phyloP scores from a whole-genome alignment of 768 basidiomycete genomes.

The Phaeotremella fagi region DNA sequence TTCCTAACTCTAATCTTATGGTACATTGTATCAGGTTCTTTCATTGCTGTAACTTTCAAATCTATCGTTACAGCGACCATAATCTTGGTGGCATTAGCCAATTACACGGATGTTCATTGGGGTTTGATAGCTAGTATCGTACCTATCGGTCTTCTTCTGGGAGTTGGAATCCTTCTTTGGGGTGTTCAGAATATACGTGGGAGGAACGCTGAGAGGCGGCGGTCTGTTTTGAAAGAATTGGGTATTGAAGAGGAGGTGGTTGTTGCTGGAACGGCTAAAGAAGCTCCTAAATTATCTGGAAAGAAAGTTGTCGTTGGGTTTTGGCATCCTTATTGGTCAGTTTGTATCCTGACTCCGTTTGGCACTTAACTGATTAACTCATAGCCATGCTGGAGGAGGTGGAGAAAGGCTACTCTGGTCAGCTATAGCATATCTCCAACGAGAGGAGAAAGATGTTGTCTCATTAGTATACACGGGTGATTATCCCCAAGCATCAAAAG shows the following conservation, averaged over 20 bases:
- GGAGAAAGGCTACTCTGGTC: conserved; percentile 96
- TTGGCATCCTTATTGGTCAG: conserved; percentile 95
- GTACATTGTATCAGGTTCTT: conserved; percentile 27
- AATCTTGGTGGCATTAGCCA: background rate
- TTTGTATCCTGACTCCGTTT: conserved; percentile 4
- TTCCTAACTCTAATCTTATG: conserved; percentile 21
- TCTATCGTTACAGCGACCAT: background rate
- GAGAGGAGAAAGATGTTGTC: conserved; percentile 51
- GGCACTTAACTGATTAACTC: conserved; percentile 4
- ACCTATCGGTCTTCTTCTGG: conserved; percentile 27
- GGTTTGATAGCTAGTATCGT: conserved; percentile 28
- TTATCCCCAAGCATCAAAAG: conserved; percentile 63
- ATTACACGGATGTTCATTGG: conserved; percentile 33
- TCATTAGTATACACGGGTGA: conserved; percentile 89
- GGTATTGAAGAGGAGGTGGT: conserved; percentile 25
- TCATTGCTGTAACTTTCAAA: conserved; percentile 10
- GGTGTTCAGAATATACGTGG: conserved; percentile 17
- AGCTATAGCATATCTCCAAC: conserved; percentile 70
- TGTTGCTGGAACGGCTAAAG: conserved; percentile 23
- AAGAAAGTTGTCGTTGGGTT: conserved; percentile 61
- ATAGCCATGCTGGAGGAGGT: conserved; percentile 90
- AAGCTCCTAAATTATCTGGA: conserved; percentile 18
- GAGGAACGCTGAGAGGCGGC: conserved; percentile 25
- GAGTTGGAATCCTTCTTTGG: conserved; percentile 15
- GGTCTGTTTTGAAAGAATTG: conserved; percentile 22